phyloP scores from a whole-genome alignment of 164 flowering plant species.

The Aristolochia californica region DNA sequence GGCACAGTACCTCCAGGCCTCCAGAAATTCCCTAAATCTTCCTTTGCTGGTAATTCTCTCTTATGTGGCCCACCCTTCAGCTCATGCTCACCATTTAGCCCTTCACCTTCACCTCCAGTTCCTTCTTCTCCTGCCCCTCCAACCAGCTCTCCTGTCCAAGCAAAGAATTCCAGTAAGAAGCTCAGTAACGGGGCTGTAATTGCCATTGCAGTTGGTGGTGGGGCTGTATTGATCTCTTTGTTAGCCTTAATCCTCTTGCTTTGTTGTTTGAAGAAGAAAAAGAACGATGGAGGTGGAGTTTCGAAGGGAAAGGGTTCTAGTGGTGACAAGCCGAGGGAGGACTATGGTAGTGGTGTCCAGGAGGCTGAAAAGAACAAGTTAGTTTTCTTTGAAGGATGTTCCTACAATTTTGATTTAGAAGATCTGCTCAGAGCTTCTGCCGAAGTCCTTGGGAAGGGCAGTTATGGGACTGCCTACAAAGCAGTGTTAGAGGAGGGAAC shows the following conservation, averaged over 20 bases:
- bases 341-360: conserved; percentile 67
- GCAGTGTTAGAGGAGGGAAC: conserved; percentile 64
- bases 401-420: conserved; percentile 25
- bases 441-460: conserved; percentile 89
- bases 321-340: conserved; percentile 55
- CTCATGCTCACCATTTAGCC: conserved; percentile 38
- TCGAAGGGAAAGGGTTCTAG: conserved; percentile 31
- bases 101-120: too few relatives aligned
- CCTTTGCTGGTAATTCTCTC: conserved; percentile 49
- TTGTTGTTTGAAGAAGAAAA: conserved; percentile 33
- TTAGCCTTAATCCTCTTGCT: conserved; percentile 19
- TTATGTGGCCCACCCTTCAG: conserved; percentile 64
- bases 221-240: conserved; percentile 29
- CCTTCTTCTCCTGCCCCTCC: conserved; percentile 16
- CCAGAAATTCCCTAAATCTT: conserved; percentile 34
- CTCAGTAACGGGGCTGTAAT: conserved; percentile 33
- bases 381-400: conserved; percentile 26
- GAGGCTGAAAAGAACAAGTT: conserved; percentile 42
- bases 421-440: conserved; percentile 34
- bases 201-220: conserved; percentile 54
- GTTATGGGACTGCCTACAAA: conserved; percentile 82
- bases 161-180: conserved; percentile 20
- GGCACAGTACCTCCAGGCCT: conserved; percentile 55
- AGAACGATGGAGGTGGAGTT: conserved; percentile 13
- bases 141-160: conserved; percentile 10